These are phyloP conservation scores for Candida nemodendra DNA, from an alignment of 805 yeast genomes.

Conservation along the genomic window DNA sequence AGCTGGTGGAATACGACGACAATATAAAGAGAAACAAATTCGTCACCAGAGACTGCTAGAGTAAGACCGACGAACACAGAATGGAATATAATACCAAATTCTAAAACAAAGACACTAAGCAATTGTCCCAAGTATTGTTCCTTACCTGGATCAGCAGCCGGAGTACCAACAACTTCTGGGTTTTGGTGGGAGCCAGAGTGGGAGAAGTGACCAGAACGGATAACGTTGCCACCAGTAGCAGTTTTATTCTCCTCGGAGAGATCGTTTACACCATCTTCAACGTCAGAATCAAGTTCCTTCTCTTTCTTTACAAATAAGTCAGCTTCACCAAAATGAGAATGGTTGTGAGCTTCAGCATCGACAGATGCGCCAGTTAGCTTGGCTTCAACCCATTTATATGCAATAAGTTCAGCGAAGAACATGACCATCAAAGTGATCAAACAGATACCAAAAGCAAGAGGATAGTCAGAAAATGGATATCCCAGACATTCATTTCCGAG, in stretches of 20 bases:
- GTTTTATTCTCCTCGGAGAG: conserved; percentile 3
- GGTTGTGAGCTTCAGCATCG: conserved; percentile 38
- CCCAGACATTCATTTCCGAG: conserved; percentile 60
- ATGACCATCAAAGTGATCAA: conserved; percentile 50
- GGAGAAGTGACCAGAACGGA: conserved; percentile 33
- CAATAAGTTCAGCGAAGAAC: conserved; percentile 51
- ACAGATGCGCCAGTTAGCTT: conserved; percentile 17
- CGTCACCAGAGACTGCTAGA: conserved; percentile 74
- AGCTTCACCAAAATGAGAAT: conserved; percentile 56
- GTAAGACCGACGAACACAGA: conserved; percentile 80
- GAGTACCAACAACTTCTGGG: conserved; percentile 42
- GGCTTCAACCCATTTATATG: conserved; percentile 45
- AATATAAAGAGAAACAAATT: conserved; percentile 66
- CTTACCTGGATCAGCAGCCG: conserved; percentile 27
- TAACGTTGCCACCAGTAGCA: not conserved
- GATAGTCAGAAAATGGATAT: conserved; percentile 51
- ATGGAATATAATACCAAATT: conserved; percentile 80
- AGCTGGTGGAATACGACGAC: conserved; percentile 74
- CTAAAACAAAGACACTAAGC: conserved; percentile 57
- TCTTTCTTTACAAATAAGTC: conserved; percentile 16
- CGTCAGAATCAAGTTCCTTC: conserved; percentile 5
- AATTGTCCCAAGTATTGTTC: conserved; percentile 53
- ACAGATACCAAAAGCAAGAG: conserved; percentile 54
- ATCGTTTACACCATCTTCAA: conserved; percentile 10
- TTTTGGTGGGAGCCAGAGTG: conserved; percentile 45